Evolutionary conservation across 2,329 filamentous ascomycete species (phyloP).

Genomic region (Tolypocladium nubicola): DNA sequence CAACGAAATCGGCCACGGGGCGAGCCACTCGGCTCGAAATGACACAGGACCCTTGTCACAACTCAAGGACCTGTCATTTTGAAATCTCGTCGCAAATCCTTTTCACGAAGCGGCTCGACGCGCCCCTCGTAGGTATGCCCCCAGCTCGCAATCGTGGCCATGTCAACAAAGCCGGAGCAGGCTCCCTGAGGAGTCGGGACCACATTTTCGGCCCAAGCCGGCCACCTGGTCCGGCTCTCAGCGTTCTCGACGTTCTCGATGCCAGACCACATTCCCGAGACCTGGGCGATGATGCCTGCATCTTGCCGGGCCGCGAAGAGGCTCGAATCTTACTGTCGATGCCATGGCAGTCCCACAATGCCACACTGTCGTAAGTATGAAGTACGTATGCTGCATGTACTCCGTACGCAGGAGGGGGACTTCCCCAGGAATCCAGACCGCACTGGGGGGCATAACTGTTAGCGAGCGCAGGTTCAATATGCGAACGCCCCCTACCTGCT

Average conservation of each 20-base stretch:
- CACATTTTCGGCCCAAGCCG: not conserved
- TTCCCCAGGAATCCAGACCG: not conserved
- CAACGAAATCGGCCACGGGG: not conserved
- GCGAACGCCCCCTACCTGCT: not conserved
- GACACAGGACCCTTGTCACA: not conserved
- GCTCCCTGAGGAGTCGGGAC: not conserved
- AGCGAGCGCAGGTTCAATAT: not conserved
- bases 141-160: not conserved
- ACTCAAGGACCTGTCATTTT: not conserved
- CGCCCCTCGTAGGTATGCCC: not conserved
- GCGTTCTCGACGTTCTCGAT: not conserved
- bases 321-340: not conserved
- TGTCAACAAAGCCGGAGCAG: not conserved
- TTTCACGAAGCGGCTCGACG: not conserved
- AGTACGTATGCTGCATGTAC: not conserved
- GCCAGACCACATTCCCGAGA: not conserved
- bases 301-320: not conserved
- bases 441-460: too few relatives aligned
- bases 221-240: not conserved
- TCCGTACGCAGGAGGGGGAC: not conserved
- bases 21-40: not conserved
- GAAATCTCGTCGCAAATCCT: not conserved
- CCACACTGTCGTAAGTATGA: not conserved
- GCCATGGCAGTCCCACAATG: not conserved
- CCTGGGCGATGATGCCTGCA: not conserved